Percentiles rank a stretch among this genome's conserved stretches.
Evolutionary conservation across 352 stramenopile species (phyloP).

Genomic region (Pythium pyrilobum): DNA sequence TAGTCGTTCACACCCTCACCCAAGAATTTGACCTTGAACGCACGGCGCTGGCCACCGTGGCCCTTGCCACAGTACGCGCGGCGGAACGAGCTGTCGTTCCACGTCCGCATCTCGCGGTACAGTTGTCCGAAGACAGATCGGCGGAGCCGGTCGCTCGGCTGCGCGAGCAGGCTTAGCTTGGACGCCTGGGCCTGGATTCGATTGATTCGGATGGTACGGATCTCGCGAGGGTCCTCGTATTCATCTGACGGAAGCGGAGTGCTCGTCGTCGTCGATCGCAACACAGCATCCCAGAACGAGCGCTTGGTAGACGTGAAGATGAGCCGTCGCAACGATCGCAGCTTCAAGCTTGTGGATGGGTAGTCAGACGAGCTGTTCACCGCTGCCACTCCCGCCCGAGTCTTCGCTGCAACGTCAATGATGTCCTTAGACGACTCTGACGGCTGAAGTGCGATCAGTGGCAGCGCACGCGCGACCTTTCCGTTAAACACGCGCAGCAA

Average conservation of each 20-base stretch:
- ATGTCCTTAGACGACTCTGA: conserved; percentile 34
- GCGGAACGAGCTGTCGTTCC: conserved; percentile 93
- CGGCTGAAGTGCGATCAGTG: conserved; percentile 74
- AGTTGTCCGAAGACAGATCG: conserved; percentile 98
- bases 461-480: conserved; percentile 84
- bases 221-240: conserved; percentile 97
- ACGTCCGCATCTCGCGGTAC: conserved; percentile 94
- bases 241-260: conserved; percentile 97
- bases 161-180: conserved; percentile 84
- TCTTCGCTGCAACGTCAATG: conserved; percentile 44
- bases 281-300: conserved; percentile 91
- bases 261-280: conserved; percentile 94
- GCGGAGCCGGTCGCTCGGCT: conserved; percentile 81
- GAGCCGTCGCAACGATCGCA: conserved; percentile 66
- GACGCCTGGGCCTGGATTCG: conserved; percentile 90
- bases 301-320: conserved; percentile 91
- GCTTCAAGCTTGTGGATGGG: conserved; percentile 71
- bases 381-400: neutral
- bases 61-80: conserved; percentile 96
- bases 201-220: conserved; percentile 97
- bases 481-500: conserved; percentile 91
- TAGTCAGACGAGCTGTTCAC: conserved; percentile 33
- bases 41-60: conserved; percentile 95
- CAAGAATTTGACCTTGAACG: conserved; percentile 99
- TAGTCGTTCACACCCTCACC: conserved; percentile 99